A percentile compares a stretch with the other conserved stretches of the same genome.
phyloP scores from a whole-genome alignment of 1,139 yeast species.

The Pichia sp. region DNA sequence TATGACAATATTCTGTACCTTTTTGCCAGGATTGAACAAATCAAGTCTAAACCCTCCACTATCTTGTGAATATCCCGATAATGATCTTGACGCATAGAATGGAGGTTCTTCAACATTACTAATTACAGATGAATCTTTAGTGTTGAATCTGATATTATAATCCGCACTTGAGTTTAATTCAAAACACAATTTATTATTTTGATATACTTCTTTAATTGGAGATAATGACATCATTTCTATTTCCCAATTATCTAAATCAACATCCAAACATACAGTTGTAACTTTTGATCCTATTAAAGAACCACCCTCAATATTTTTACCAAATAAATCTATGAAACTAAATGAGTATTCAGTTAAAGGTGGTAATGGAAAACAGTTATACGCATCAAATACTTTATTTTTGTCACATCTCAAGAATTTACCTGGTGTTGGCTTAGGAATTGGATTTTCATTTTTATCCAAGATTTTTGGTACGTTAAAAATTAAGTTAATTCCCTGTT shows the following conservation, averaged over 20 bases:
- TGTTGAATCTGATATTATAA: conserved; percentile 24
- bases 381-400: conserved; percentile 48
- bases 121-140: conserved; percentile 26
- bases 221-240: conserved; percentile 27
- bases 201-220: conserved; percentile 10
- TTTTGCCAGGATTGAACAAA: conserved; percentile 55
- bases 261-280: conserved; percentile 39
- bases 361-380: conserved; percentile 73
- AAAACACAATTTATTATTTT: conserved; percentile 22
- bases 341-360: conserved; percentile 49
- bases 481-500: conserved; percentile 68
- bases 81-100: conserved; percentile 68
- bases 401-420: conserved; percentile 66
- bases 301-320: conserved; percentile 57
- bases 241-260: conserved; percentile 44
- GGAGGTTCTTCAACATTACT: conserved; percentile 48
- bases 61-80: conserved; percentile 89
- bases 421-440: conserved; percentile 74
- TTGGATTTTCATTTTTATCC: conserved; percentile 56
- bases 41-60: conserved; percentile 82
- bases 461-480: conserved; percentile 64
- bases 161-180: conserved; percentile 24
- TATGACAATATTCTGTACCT: conserved; percentile 49
- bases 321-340: conserved; percentile 61
- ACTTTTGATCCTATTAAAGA: conserved; percentile 44